Conservation (phyloP, 1,139 yeast genomes). For the Geotrichum aggregatum region DNA sequence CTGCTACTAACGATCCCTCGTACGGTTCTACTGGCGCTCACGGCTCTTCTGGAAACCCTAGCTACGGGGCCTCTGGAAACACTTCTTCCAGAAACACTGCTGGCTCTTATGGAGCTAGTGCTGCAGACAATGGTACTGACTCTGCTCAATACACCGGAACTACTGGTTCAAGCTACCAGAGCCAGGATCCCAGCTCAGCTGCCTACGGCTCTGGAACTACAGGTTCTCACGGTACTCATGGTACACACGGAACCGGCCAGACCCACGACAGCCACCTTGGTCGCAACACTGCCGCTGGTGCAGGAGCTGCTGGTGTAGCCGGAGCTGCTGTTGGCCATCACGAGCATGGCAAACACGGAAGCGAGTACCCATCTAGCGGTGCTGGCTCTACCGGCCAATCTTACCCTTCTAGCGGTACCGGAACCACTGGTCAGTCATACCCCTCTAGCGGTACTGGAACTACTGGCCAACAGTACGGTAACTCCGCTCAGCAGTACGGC, state of each 20-base stretch:
- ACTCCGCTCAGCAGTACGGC: conserved; percentile 3
- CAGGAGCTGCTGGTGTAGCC: conserved; percentile 19
- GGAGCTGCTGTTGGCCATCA: conserved; percentile 14
- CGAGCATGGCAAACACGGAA: not conserved
- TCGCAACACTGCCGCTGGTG: conserved; percentile 6
- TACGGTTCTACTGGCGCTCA: too few relatives aligned
- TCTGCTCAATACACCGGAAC: not conserved
- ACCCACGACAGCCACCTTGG: not conserved
- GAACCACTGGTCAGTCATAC: not conserved
- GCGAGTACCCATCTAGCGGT: conserved; percentile 5
- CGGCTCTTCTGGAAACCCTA: too few relatives aligned
- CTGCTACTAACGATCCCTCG: too few relatives aligned
- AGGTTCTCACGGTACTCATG: conserved; percentile 1
- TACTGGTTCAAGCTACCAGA: not conserved
- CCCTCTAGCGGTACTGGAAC: not conserved
- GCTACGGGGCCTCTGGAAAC: too few relatives aligned
- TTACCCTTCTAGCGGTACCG: not conserved
- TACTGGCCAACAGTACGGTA: not conserved
- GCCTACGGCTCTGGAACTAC: conserved; percentile 4
- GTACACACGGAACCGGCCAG: conserved; percentile 9
- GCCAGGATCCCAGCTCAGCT: conserved; percentile 8
- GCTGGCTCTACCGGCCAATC: conserved; percentile 4
- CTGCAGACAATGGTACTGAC: not conserved
- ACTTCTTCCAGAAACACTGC: not conserved
- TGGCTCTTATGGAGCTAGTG: not conserved